phyloP scores from a whole-genome alignment of 164 flowering plant species.

The Sedum album region DNA sequence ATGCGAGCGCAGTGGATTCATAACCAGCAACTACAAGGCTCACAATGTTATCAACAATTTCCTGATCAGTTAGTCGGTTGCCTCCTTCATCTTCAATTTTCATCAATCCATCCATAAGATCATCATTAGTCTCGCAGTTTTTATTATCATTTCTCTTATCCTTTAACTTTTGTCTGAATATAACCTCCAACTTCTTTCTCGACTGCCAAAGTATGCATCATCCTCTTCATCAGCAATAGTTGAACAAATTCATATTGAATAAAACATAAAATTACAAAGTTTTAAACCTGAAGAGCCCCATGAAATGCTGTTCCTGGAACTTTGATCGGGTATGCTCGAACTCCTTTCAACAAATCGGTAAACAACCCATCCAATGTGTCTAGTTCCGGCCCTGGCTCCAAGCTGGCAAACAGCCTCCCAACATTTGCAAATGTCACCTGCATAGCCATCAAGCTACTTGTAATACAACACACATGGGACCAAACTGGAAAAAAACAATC shows the following conservation, averaged over 20 bases:
- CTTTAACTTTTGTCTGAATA: conserved; percentile 31
- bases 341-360: conserved; percentile 25
- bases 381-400: conserved; percentile 36
- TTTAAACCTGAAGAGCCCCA: conserved; percentile 31
- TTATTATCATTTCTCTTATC: conserved; percentile 17
- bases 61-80: conserved; percentile 27
- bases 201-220: conserved; percentile 23
- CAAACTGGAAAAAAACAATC: background rate
- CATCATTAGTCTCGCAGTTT: conserved; percentile 2
- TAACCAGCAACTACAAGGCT: conserved; percentile 41
- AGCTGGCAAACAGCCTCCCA: conserved; percentile 30
- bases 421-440: conserved; percentile 39
- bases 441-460: background rate
- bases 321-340: conserved; percentile 35
- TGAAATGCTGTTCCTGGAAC: conserved; percentile 41
- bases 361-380: conserved; percentile 23
- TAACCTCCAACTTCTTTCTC: conserved; percentile 26
- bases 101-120: conserved; percentile 52
- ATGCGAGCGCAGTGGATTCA: conserved; percentile 32
- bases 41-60: conserved; percentile 48
- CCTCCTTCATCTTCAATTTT: conserved; percentile 38
- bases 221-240: background rate
- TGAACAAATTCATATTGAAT: too few relatives aligned
- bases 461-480: background rate
- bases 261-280: too few relatives aligned